phyloP scores from a whole-genome alignment of 768 basidiomycete genomes.

The Lentinula guzmanii region DNA sequence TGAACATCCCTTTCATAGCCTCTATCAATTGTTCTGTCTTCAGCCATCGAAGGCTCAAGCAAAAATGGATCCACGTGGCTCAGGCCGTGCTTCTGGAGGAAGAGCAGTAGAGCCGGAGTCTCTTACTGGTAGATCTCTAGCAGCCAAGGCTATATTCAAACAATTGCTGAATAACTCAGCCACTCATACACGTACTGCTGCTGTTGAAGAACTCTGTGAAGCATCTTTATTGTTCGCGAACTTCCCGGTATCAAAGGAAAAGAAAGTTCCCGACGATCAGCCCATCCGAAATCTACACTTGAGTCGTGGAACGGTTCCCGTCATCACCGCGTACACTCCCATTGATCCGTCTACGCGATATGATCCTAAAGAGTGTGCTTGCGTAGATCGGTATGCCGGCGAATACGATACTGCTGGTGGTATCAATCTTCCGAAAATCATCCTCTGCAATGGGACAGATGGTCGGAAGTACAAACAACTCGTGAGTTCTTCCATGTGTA shows the following conservation, averaged over 20 bases:
- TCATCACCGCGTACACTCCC: slow-evolving; percentile 67
- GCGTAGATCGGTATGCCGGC: slow-evolving; percentile 56
- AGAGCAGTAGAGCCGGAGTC: slow-evolving; percentile 10
- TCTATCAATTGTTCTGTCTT: slow-evolving; percentile 86
- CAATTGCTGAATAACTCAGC: slow-evolving; percentile 38
- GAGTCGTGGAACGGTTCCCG: slow-evolving; percentile 63
- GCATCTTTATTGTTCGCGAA: slow-evolving; percentile 75
- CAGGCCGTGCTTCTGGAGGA: slow-evolving; percentile 27
- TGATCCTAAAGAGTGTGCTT: slow-evolving; percentile 46
- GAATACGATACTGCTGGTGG: slow-evolving; percentile 70
- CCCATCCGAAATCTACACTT: slow-evolving; percentile 37
- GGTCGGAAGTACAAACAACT: slow-evolving; percentile 71
- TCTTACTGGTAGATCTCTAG: slow-evolving; percentile 37
- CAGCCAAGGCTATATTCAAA: slow-evolving; percentile 59
- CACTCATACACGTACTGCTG: slow-evolving; percentile 33
- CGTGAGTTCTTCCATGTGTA: slow-evolving; percentile 36
- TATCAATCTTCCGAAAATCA: slow-evolving; percentile 78
- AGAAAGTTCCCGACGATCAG: slow-evolving; percentile 38
- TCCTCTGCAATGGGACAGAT: slow-evolving; percentile 58
- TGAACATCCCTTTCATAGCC: slow-evolving; percentile 91
- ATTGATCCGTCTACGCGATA: slow-evolving; percentile 71
- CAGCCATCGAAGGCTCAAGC: slow-evolving; percentile 24
- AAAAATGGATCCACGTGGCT: slow-evolving; percentile 31
- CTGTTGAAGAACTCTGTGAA: slow-evolving; percentile 54
- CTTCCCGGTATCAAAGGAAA: slow-evolving; percentile 31